phyloP scores from a whole-genome alignment of 441 rosid genomes.

The Caryocar brasiliense region DNA sequence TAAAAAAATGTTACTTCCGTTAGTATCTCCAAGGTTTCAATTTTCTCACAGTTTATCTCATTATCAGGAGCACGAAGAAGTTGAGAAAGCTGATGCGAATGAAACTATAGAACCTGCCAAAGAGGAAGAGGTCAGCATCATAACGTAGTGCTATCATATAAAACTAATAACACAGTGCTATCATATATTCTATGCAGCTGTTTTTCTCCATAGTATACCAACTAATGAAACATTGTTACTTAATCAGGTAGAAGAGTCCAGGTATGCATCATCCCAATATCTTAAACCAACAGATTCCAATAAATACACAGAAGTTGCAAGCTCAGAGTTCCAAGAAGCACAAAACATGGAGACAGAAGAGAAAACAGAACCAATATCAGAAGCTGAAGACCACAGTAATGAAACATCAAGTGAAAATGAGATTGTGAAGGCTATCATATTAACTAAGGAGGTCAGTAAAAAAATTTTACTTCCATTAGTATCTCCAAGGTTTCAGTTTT shows the following conservation, averaged over 20 bases:
- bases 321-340: conserved; percentile 7
- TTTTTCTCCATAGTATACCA: too few relatives aligned
- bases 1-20: neutral
- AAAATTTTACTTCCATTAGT: neutral
- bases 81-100: too few relatives aligned
- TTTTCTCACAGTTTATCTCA: neutral
- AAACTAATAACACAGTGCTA: neutral
- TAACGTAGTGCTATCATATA: too few relatives aligned
- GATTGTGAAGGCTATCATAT: conserved; percentile 16
- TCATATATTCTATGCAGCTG: neutral
- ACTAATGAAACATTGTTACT: neutral
- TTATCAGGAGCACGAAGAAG: conserved; percentile 28
- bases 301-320: conserved; percentile 16
- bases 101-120: too few relatives aligned
- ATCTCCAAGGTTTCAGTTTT: neutral
- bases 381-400: conserved; percentile 15
- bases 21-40: neutral
- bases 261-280: conserved; percentile 1
- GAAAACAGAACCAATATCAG: conserved; percentile 11
- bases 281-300: conserved; percentile 6
- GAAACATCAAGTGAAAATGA: conserved; percentile 26
- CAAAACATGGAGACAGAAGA: conserved; percentile 16
- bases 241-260: conserved; percentile 25
- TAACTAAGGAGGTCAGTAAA: conserved; percentile 36
- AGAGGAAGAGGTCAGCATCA: too few relatives aligned